phyloP scores from a whole-genome alignment of 306 rosid genomes.

The Trichosanthes truncata region DNA sequence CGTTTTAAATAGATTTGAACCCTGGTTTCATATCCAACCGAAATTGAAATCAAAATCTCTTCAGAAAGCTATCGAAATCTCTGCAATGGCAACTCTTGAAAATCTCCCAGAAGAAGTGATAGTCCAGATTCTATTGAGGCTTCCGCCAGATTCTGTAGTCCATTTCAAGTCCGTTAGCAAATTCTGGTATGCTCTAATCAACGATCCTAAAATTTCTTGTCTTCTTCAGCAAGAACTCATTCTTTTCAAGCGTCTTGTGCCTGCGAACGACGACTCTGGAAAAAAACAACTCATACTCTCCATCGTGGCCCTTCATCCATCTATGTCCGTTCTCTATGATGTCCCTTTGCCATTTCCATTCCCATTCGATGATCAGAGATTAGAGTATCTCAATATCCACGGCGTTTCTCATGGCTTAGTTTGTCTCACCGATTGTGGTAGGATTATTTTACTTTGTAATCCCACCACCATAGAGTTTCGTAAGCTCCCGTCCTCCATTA shows the following conservation, averaged over 20 bases:
- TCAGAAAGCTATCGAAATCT: too few relatives aligned
- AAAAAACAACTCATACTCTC: not conserved
- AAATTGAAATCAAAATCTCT: too few relatives aligned
- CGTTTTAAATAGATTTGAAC: too few relatives aligned
- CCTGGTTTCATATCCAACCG: too few relatives aligned
- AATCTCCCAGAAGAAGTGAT: not conserved
- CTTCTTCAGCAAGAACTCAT: not conserved
- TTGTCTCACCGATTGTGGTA: not conserved
- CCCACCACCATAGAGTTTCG: not conserved
- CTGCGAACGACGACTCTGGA: too few relatives aligned
- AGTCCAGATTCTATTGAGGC: not conserved
- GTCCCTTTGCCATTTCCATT: too few relatives aligned
- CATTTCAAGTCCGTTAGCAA: not conserved
- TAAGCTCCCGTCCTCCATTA: not conserved
- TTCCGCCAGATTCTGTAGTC: not conserved
- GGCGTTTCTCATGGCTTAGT: not conserved
- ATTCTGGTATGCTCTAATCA: not conserved
- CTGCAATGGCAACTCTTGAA: not conserved
- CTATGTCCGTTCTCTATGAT: not conserved
- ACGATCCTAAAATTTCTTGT: not conserved
- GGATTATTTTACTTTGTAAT: too few relatives aligned
- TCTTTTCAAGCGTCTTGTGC: not conserved
- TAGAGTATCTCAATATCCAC: too few relatives aligned
- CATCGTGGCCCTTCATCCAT: not conserved
- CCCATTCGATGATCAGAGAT: not conserved